Conservation (phyloP, 768 basidiomycete species). For the Leccinum imitatum region DNA sequence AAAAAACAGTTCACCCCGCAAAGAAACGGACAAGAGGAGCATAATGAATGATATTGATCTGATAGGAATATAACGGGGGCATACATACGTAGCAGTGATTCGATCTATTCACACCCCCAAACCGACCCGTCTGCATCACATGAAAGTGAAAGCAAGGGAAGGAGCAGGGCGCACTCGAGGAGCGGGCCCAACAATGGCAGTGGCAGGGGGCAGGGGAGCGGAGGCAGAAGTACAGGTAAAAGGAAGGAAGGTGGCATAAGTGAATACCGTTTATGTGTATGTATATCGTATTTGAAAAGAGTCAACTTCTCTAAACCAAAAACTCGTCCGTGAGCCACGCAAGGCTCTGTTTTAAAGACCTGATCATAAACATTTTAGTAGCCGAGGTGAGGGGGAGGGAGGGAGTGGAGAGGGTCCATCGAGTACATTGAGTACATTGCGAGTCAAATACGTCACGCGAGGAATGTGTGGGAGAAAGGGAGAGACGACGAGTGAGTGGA, state of each 20-base stretch:
- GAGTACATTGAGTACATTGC: background rate
- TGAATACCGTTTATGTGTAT: background rate
- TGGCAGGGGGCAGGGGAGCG: too few relatives aligned
- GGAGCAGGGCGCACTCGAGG: background rate
- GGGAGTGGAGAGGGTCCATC: background rate
- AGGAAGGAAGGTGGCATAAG: background rate
- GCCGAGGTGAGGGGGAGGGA: background rate
- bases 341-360: background rate
- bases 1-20: background rate
- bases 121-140: background rate
- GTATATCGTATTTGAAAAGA: background rate
- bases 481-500: background rate
- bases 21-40: background rate
- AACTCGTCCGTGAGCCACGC: background rate
- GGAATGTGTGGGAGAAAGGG: background rate
- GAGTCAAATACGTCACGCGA: background rate
- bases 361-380: conserved; percentile 3
- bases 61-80: background rate
- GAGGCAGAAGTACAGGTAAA: background rate
- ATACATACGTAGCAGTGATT: background rate
- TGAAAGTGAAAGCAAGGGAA: background rate
- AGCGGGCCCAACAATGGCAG: too few relatives aligned
- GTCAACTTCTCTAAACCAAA: background rate
- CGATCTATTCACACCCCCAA: background rate
- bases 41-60: background rate